A percentile compares a stretch with the other conserved stretches of the same genome.
Conservation (phyloP, 2,329 filamentous ascomycete genomes). For the Phaeosphaeria sp. region DNA sequence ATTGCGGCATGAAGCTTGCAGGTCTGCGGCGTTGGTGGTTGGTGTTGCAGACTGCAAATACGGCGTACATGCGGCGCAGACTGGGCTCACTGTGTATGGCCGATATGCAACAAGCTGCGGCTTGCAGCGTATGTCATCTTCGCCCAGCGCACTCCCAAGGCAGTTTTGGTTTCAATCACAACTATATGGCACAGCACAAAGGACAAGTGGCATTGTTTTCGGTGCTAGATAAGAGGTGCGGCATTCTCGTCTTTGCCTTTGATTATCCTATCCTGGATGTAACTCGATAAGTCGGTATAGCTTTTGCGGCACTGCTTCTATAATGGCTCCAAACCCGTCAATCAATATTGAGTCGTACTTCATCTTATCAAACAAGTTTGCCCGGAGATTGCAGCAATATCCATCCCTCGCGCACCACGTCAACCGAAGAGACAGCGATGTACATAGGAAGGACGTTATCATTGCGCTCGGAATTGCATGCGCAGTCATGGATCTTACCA, state of each 20-base stretch:
- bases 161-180: background rate
- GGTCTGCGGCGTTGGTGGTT: background rate
- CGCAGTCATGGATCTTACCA: background rate
- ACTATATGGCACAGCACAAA: background rate
- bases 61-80: background rate
- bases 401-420: too few species aligned
- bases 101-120: background rate
- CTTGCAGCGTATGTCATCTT: background rate
- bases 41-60: background rate
- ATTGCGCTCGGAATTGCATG: background rate
- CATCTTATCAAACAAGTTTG: too few species aligned
- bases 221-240: background rate
- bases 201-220: background rate
- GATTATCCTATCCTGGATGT: background rate
- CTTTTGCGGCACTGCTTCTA: too few species aligned
- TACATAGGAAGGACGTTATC: background rate
- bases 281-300: background rate
- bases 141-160: background rate
- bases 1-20: background rate
- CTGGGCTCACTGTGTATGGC: background rate
- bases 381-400: too few species aligned
- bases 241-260: background rate
- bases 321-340: too few species aligned
- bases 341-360: too few species aligned
- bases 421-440: background rate